phyloP scores from a whole-genome alignment of 441 rosid genomes.

The Kokia cookei region DNA sequence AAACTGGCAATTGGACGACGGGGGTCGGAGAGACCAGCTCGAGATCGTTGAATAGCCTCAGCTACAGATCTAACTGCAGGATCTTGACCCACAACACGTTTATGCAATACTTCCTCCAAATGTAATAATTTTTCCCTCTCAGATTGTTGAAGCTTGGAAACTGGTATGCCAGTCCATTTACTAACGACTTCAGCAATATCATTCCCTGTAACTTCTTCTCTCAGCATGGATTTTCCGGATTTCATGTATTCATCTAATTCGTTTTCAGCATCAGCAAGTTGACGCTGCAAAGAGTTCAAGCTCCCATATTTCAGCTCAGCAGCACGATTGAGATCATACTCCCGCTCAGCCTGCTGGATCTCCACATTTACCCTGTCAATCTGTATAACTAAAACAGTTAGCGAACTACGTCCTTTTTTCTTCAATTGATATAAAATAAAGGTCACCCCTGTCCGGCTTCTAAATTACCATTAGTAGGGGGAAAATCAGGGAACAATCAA shows the following conservation, averaged over 20 bases:
- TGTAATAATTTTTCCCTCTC: slow-evolving; percentile 81
- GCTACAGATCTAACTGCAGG: slow-evolving; percentile 92
- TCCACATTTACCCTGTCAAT: slow-evolving; percentile 91
- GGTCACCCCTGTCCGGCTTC: not conserved
- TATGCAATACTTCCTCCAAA: slow-evolving; percentile 86
- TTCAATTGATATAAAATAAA: not conserved
- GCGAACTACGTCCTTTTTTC: not conserved
- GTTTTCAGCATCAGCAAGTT: slow-evolving; percentile 74
- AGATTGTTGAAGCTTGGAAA: slow-evolving; percentile 90
- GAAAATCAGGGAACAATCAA: not conserved
- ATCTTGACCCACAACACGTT: slow-evolving; percentile 88
- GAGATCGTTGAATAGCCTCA: slow-evolving; percentile 93
- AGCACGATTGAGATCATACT: slow-evolving; percentile 96
- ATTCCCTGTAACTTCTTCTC: slow-evolving; percentile 89
- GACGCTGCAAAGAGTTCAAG: slow-evolving; percentile 80
- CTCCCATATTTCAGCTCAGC: slow-evolving; percentile 97
- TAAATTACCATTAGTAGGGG: not conserved
- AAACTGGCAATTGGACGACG: slow-evolving; percentile 94
- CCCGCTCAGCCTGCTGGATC: slow-evolving; percentile 98
- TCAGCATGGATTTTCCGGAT: slow-evolving; percentile 92
- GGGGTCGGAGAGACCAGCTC: slow-evolving; percentile 97
- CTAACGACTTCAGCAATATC: slow-evolving; percentile 97
- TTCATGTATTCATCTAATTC: slow-evolving; percentile 81
- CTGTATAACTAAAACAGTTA: slow-evolving; percentile 28
- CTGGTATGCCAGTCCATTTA: slow-evolving; percentile 97